Base-by-base conservation (phyloP, 805 yeast species). In the Blastobotrys americana region DNA sequence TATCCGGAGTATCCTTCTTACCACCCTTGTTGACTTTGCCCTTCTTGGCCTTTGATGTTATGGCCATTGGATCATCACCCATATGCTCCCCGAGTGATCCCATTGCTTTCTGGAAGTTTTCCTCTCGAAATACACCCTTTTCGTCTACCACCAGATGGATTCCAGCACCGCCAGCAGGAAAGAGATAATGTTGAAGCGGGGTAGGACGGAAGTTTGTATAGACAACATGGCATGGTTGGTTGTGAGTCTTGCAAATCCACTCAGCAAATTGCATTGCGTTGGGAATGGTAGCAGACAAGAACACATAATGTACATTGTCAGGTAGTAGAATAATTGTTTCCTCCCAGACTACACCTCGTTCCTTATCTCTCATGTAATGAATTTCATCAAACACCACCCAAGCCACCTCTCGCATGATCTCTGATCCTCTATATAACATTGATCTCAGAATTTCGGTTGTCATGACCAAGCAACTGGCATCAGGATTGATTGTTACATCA, bases 281-380 rank as follows among this genome's bases (percentile, higher is more conserved):
- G 20, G 98, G 98, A 54, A 90, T 90, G 1, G 98, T 90, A 40
- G 97, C 97, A 10, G 97, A 88, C 52, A 90, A 68, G 57, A 90
- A 85, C 2, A 90, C 96, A 58, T 89, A 87, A 53, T 84, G 90
- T 15, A 93, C 97, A 70, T 89, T 89, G 56, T 94, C 97, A 3
- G 99, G 99, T 36, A 93, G 72, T 60, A 93, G 70, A 47, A 93
- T 93, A 53, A 93, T 90, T 13, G 97, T 90, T 66, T 93, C 99
- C 68, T 93, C 99, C 99, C 99, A 93, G 28, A 93, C 98, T 43
- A 93, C 99, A 64, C 99, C 99, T 68, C 99, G 80, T 54, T 88
- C 93, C 56, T 87, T 83, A 64, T 93, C 99, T 68, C 97, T 81
- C 94, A 93, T 93, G 66, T 93, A 93, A 68, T 93, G 99, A 38